Conservation (phyloP, 2,329 filamentous ascomycete genomes). For the Botryotinia narcissicola region DNA sequence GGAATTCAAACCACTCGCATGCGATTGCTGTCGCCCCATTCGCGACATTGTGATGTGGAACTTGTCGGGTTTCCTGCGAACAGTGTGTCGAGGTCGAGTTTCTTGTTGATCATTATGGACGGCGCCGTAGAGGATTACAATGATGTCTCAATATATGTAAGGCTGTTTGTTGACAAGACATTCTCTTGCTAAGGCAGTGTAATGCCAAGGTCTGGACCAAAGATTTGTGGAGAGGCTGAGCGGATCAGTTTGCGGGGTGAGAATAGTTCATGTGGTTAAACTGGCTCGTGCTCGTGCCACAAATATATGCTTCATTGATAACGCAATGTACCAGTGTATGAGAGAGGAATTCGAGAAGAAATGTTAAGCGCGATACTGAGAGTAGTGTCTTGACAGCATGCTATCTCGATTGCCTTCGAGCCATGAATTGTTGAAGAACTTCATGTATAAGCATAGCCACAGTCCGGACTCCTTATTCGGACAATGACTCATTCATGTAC, state of each 20-base stretch:
- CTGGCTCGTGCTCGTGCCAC: background rate
- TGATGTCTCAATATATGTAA: background rate
- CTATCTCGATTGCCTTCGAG: background rate
- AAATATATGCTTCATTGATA: background rate
- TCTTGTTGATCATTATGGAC: constrained; percentile 11
- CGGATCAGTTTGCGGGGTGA: constrained; percentile 5
- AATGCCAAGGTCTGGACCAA: constrained; percentile 12
- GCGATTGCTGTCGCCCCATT: constrained; percentile 12
- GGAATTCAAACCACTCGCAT: background rate
- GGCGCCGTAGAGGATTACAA: background rate
- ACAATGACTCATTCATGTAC: background rate
- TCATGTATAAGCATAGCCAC: background rate
- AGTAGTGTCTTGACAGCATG: background rate
- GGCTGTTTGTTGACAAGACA: constrained; percentile 13
- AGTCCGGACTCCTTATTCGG: background rate
- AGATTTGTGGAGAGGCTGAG: constrained; percentile 7
- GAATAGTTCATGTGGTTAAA: background rate
- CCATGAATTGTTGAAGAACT: too few species aligned
- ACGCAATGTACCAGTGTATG: background rate
- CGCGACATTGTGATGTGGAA: constrained; percentile 14
- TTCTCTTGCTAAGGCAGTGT: constrained; percentile 11
- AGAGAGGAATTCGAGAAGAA: background rate
- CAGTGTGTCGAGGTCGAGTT: background rate
- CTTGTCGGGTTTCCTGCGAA: background rate
- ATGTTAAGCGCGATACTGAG: background rate